phyloP scores from a whole-genome alignment of 2,329 filamentous ascomycete genomes.

The Metarhizium robertsii region DNA sequence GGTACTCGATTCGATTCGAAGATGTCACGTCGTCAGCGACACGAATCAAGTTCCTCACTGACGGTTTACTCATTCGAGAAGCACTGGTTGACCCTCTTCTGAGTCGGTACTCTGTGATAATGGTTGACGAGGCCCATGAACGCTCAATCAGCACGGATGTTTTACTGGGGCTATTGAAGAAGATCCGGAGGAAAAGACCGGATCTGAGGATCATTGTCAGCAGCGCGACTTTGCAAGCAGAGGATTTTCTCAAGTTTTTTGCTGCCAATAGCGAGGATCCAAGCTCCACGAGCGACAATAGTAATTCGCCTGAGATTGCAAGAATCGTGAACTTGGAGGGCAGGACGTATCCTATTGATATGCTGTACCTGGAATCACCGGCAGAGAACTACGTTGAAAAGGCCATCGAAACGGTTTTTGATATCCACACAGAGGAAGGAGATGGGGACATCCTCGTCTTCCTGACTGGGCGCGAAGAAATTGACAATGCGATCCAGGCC shows the following conservation, averaged over 20 bases:
- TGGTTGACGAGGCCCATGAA: slow-evolving; percentile 97
- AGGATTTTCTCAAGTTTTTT: slow-evolving; percentile 79
- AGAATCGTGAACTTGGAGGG: slow-evolving; percentile 77
- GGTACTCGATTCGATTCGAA: slow-evolving; percentile 88
- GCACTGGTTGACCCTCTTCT: slow-evolving; percentile 87
- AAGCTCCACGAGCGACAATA: slow-evolving; percentile 13
- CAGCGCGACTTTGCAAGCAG: slow-evolving; percentile 86
- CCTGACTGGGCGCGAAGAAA: slow-evolving; percentile 86
- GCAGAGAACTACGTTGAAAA: slow-evolving; percentile 81
- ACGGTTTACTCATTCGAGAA: slow-evolving; percentile 83
- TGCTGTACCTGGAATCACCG: slow-evolving; percentile 69
- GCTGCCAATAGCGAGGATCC: slow-evolving; percentile 28
- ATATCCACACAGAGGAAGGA: slow-evolving; percentile 73
- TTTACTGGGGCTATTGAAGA: slow-evolving; percentile 80
- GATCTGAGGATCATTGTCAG: slow-evolving; percentile 85
- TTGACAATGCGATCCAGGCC: slow-evolving; percentile 71
- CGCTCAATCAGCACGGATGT: slow-evolving; percentile 88
- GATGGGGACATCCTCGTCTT: slow-evolving; percentile 88
- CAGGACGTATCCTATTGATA: slow-evolving; percentile 79
- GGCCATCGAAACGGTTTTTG: slow-evolving; percentile 72
- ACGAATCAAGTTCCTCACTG: slow-evolving; percentile 89
- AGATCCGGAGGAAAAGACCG: slow-evolving; percentile 69
- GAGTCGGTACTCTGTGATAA: slow-evolving; percentile 87
- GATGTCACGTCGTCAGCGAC: slow-evolving; percentile 81
- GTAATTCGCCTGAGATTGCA: slow-evolving; percentile 20